Evolutionary conservation across 176 grass and related monocot species (phyloP).

Genomic region (Phoenix roebelenii): DNA sequence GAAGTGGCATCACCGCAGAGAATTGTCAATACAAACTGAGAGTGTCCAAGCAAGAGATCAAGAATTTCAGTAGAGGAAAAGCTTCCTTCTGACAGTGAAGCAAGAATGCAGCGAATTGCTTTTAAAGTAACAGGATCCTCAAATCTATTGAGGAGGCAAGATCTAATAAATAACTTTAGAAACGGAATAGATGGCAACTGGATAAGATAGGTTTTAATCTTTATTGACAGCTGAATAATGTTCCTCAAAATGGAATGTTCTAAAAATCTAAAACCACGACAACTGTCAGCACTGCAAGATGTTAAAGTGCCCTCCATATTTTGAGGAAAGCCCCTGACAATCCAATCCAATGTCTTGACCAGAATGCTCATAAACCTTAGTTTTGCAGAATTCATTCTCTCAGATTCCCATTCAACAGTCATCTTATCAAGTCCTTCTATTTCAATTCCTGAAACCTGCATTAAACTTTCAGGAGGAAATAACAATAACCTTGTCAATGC

Average conservation of each 20-base stretch:
- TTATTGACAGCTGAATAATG: conserved; percentile 59
- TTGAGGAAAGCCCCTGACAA: conserved; percentile 38
- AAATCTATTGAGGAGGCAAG: conserved; percentile 83
- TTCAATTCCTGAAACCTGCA: neutral
- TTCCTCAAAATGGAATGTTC: conserved; percentile 80
- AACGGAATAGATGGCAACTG: conserved; percentile 58
- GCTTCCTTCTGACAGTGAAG: conserved; percentile 58
- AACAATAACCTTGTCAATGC: conserved; percentile 61
- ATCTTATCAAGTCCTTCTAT: conserved; percentile 23
- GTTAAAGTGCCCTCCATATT: conserved; percentile 10
- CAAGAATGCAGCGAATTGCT: conserved; percentile 72
- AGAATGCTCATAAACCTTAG: conserved; percentile 62
- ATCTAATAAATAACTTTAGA: conserved; percentile 66
- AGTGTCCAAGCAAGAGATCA: conserved; percentile 85
- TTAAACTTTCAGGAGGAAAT: conserved; percentile 38
- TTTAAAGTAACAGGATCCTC: conserved; percentile 66
- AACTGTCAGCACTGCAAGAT: conserved; percentile 15
- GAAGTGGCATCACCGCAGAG: conserved; percentile 31
- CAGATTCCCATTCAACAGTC: conserved; percentile 36
- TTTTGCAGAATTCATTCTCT: conserved; percentile 55
- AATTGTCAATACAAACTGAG: conserved; percentile 64
- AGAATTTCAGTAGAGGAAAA: conserved; percentile 61
- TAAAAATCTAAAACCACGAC: conserved; percentile 26
- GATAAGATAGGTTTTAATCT: conserved; percentile 40
- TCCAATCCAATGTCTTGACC: conserved; percentile 50